Conservation (phyloP, 441 rosid genomes). For the Monsonia emarginata region DNA sequence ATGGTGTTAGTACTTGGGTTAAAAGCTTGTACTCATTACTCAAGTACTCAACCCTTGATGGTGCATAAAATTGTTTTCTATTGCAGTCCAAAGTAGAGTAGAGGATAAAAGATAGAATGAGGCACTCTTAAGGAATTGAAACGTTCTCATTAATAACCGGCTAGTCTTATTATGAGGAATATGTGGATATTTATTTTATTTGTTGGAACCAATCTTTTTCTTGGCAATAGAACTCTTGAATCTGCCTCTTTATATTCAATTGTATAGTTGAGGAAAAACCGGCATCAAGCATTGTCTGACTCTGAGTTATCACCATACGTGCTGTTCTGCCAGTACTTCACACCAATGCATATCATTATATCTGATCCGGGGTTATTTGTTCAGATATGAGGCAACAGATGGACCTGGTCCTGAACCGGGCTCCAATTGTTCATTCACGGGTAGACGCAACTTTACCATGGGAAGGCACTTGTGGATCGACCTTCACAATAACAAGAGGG, state of each 20-base stretch:
- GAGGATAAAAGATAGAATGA: neutral
- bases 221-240: neutral
- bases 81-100: no score
- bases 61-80: no score
- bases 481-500: conserved; percentile 40
- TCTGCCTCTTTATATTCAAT: neutral
- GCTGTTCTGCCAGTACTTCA: conserved; percentile 1
- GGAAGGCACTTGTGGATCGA: conserved; percentile 34
- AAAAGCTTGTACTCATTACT: neutral
- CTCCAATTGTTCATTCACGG: conserved; percentile 35
- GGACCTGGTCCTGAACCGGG: conserved; percentile 39
- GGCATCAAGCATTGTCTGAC: neutral
- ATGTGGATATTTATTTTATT: neutral
- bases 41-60: neutral
- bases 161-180: no score
- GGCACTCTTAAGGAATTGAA: no score
- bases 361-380: conserved; percentile 14
- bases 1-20: neutral
- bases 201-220: neutral
- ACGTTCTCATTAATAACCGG: no score
- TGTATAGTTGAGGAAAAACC: neutral
- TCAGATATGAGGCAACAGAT: conserved; percentile 57
- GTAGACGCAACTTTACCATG: conserved; percentile 30
- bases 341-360: conserved; percentile 12
- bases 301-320: neutral